Evolutionary conservation across 2,329 filamentous ascomycete species (phyloP).

Genomic region (Nothophoma quercina): DNA sequence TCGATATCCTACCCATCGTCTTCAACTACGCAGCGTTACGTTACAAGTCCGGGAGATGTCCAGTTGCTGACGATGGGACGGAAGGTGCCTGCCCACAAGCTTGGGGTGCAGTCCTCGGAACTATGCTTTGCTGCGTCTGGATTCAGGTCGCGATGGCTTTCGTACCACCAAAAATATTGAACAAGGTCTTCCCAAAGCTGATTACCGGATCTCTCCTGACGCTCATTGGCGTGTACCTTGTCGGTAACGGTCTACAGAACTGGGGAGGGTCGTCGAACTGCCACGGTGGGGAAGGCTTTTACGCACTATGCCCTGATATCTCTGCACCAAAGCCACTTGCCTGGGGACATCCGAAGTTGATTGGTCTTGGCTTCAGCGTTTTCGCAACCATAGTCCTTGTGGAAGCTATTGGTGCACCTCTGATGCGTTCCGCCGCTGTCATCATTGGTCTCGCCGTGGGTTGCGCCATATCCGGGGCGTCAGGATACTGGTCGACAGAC

Average conservation of each 20-base stretch:
- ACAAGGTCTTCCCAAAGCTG: constrained; percentile 36
- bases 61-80: constrained; percentile 30
- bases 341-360: constrained; percentile 44
- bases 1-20: constrained; percentile 40
- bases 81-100: constrained; percentile 31
- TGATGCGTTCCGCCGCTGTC: constrained; percentile 40
- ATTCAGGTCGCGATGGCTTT: constrained; percentile 35
- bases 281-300: constrained; percentile 36
- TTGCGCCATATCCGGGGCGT: constrained; percentile 37
- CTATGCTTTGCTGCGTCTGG: constrained; percentile 56
- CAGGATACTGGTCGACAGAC: constrained; percentile 36
- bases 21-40: constrained; percentile 36
- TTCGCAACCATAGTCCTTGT: constrained; percentile 39
- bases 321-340: constrained; percentile 30
- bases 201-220: constrained; percentile 36
- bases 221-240: constrained; percentile 36
- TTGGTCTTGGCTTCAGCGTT: constrained; percentile 39
- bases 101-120: constrained; percentile 38
- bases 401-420: constrained; percentile 35
- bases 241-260: constrained; percentile 39
- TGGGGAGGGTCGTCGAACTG: constrained; percentile 41
- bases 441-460: constrained; percentile 38
- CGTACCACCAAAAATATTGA: constrained; percentile 34
- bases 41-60: constrained; percentile 36
- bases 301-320: constrained; percentile 33